Evolutionary conservation across 2,329 filamentous ascomycete species (phyloP), one percentile per base, ranked within the genome.

Genomic region (Hypoxylon sp.): DNA sequence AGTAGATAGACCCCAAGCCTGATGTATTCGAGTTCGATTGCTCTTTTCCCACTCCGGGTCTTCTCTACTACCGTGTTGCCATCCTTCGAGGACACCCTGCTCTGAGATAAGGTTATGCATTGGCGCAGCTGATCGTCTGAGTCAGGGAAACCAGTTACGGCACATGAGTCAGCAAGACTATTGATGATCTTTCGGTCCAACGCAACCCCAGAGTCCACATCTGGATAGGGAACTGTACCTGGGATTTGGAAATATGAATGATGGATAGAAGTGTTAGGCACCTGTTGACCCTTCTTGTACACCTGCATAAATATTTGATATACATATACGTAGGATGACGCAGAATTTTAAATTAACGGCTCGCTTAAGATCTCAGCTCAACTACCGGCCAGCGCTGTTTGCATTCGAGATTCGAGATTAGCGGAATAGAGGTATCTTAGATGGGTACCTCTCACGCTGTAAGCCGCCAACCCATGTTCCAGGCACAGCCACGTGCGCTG

Each of bases 401-500:
- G 30, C 54, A 42, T n/a, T 42, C 11, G 10, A 37, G 37, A 44
- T 31, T 44, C 27, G 27, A 49, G 25, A 49, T 49, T 42, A 42
- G 37, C 40, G 25, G 37, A 57, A 33, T 46, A 20, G 10, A 20
- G 10, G 1, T 14, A 14, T 8, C 11, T 37, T 37, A 37, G 10
- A 10, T 14, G 8, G 10, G 4, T 37, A 37, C 11, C 33, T 37
- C 13, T 6, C 31, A 8, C 31, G 8, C 31, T 10, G 31, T 22
- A 17, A 55, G 14, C 40, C 20, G 22, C 7, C 22, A 30, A 31
- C 37, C 40, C 35, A 46, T 20, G 22, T 17, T 13, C 40, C 27
- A 57, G 55, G 40, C 55, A 57, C 42, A 48, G 10, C 55, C 55
- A 57, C 55, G 55, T 57, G 55, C 42, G 55, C 33, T 17, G 40